Percentiles rank a stretch among this genome's conserved stretches.
Conservation (phyloP, 352 stramenopile genomes). For the Phytophthora hybrid region DNA sequence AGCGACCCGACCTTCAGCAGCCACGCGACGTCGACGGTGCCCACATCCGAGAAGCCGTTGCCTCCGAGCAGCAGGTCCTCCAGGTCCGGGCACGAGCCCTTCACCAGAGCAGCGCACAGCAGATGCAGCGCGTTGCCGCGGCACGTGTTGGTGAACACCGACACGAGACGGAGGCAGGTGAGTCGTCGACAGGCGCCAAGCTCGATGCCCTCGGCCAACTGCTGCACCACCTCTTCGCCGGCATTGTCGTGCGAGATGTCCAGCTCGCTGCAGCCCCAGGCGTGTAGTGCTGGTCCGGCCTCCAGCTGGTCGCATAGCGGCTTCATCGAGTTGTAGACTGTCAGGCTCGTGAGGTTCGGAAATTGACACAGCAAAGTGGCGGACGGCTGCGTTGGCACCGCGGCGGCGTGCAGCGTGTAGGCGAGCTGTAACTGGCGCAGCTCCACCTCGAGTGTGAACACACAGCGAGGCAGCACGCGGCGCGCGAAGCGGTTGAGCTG, state of each 20-base stretch:
- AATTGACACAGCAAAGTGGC: slow-evolving; percentile 60
- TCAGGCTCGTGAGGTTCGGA: slow-evolving; percentile 64
- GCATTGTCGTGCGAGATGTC: slow-evolving; percentile 83
- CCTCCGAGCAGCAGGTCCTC: slow-evolving; percentile 75
- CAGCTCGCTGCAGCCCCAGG: slow-evolving; percentile 81
- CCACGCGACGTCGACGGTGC: slow-evolving; percentile 78
- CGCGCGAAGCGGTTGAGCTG: slow-evolving; percentile 72
- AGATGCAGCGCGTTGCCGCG: slow-evolving; percentile 74
- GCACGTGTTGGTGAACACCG: slow-evolving; percentile 84
- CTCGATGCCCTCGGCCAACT: slow-evolving; percentile 72
- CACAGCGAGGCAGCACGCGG: slow-evolving; percentile 65
- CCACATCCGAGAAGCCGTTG: slow-evolving; percentile 81
- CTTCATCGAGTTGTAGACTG: slow-evolving; percentile 70
- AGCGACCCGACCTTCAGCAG: slow-evolving; percentile 70
- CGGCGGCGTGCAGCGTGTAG: slow-evolving; percentile 39
- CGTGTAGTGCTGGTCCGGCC: slow-evolving; percentile 62
- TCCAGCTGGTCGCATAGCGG: slow-evolving; percentile 62
- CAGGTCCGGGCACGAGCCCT: slow-evolving; percentile 67
- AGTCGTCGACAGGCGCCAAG: slow-evolving; percentile 67
- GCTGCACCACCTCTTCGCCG: slow-evolving; percentile 71
- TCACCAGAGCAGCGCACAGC: slow-evolving; percentile 71
- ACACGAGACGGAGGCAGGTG: slow-evolving; percentile 67
- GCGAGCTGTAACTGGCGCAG: slow-evolving; percentile 56
- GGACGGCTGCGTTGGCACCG: slow-evolving; percentile 36
- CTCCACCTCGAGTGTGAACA: slow-evolving; percentile 64